Evolutionary conservation across 805 yeast species (phyloP), one percentile per base, ranked within the genome.

Genomic region (Hanseniaspora lindneri): DNA sequence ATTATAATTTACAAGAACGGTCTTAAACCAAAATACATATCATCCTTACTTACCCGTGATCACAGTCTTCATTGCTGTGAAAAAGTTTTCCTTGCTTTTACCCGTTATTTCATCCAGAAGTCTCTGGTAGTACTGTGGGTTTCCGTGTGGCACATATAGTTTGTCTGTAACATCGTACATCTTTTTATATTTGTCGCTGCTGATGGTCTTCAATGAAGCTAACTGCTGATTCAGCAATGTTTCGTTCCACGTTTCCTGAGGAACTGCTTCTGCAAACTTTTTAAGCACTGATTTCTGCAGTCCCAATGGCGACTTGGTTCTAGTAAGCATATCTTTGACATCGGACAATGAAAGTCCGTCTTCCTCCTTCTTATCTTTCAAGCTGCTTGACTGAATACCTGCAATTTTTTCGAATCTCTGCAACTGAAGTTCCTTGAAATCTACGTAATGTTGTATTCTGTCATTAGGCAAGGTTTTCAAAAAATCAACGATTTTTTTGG

Each of bases 71-170:
- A 83, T 58, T 19, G 92, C 94, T 34, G 76, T 66, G 47, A 74
- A 61, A 44, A 80, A 62, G 14, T 75, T 72, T 63, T 83, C 94
- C 61, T 75, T 79, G 58, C 74, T 72, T 57, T 79, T 79, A 21
- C 89, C 88, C 51, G 72, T 69, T 36, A 87, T 73, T 60, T 85
- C 94, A 24, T 72, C 70, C 64, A 80, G 55, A 47, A 87, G 69
- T 58, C 92, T 72, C 35, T 71, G 74, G 58, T 87, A 87, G 60
- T 87, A 87, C 41, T 71, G 63, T 2, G 94, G 86, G 63, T 85
- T 83, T 1, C 95, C 95, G 57, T 80, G 79, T n/a, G 96, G 96
- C 55, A 64, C 70, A 57, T 76, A 64, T 54, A 87, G 64, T 59
- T 81, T 81, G 39, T 77, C 81, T 49, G 79, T 79, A 30, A 78